phyloP scores from a whole-genome alignment of 2,329 filamentous ascomycete species.

The Ophiostoma ips region DNA sequence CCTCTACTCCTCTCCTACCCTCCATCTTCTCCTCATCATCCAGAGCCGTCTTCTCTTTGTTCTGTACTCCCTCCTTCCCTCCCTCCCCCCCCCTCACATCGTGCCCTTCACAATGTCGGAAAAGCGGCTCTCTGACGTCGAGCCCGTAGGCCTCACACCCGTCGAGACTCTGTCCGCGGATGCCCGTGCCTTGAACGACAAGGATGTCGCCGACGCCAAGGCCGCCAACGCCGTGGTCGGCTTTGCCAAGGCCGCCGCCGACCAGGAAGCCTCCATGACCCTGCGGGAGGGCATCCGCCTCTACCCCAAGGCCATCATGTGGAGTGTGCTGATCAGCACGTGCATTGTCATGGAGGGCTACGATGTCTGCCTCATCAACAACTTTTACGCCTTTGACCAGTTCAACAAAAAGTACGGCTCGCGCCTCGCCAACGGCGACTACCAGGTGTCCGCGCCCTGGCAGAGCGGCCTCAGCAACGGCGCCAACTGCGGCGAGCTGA shows the following conservation, averaged over 20 bases:
- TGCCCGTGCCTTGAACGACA: constrained; percentile 1
- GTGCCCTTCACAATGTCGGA: constrained; percentile 2
- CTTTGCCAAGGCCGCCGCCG: constrained; percentile 35
- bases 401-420: constrained; percentile 46
- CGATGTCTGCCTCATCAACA: constrained; percentile 68
- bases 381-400: constrained; percentile 45
- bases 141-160: neutral
- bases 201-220: constrained; percentile 5
- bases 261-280: constrained; percentile 56
- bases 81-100: neutral
- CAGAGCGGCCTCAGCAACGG: constrained; percentile 45
- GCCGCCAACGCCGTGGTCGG: constrained; percentile 22
- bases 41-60: neutral
- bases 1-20: neutral
- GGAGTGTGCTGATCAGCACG: constrained; percentile 77
- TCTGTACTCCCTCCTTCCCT: neutral
- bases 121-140: neutral
- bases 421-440: constrained; percentile 28
- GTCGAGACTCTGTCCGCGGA: constrained; percentile 3
- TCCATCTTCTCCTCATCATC: neutral
- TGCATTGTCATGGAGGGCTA: constrained; percentile 89
- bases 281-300: constrained; percentile 63
- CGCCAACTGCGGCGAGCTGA: constrained; percentile 47
- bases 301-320: constrained; percentile 76
- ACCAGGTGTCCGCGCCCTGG: constrained; percentile 46